Evolutionary conservation across 305 asterid genomes (phyloP).

Genomic region (Solanum aculeatissimum): DNA sequence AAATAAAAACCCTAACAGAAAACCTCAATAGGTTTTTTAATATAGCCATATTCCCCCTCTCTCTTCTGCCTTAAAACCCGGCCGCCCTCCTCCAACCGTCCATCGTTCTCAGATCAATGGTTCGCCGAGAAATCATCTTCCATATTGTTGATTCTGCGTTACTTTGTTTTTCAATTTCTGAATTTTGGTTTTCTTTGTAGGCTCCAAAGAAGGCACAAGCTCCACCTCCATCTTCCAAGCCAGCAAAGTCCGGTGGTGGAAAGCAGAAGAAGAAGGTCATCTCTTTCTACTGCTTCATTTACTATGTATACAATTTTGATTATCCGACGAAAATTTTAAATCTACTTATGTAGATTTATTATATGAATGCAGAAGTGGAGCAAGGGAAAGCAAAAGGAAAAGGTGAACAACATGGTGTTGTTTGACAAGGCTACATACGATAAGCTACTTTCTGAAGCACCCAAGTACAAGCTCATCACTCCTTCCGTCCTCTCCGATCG

Average conservation of each 20-base stretch:
- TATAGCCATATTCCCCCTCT: neutral
- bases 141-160: neutral
- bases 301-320: neutral
- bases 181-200: slow-evolving; percentile 20
- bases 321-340: neutral
- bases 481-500: slow-evolving; percentile 80
- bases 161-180: neutral
- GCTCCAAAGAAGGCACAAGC: slow-evolving; percentile 91
- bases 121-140: neutral
- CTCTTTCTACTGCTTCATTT: neutral
- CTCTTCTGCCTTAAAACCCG: neutral
- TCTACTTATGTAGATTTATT: neutral
- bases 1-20: neutral
- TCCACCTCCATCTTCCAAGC: slow-evolving; percentile 83
- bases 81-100: neutral
- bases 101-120: neutral
- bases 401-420: slow-evolving; percentile 24
- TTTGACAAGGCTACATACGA: slow-evolving; percentile 15
- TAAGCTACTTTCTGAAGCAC: slow-evolving; percentile 61
- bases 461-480: slow-evolving; percentile 76
- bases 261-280: slow-evolving; percentile 91
- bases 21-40: neutral
- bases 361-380: slow-evolving; percentile 11
- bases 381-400: slow-evolving; percentile 25
- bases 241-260: slow-evolving; percentile 85